Percentiles rank a stretch among this genome's conserved stretches.
phyloP scores from a whole-genome alignment of 208 protist species.

The Herpetomonas samuelpessoai region DNA sequence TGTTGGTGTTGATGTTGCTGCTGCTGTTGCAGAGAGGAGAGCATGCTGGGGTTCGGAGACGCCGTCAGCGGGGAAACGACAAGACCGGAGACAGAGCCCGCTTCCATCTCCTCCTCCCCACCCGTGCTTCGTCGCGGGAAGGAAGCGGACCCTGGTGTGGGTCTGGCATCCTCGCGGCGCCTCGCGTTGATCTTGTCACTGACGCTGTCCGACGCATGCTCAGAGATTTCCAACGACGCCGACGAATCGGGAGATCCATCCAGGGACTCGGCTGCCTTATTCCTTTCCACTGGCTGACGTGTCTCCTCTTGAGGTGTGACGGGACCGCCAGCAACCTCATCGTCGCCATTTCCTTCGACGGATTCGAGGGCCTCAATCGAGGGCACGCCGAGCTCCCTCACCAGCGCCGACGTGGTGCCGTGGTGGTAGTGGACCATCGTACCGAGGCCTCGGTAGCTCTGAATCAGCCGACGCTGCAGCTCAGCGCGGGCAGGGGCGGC shows the following conservation, averaged over 20 bases:
- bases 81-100: neutral
- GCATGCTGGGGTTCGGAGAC: neutral
- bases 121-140: too few species aligned
- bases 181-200: too few species aligned
- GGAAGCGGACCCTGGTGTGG: too few species aligned
- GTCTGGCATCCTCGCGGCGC: too few species aligned
- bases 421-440: constrained; percentile 78
- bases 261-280: too few species aligned
- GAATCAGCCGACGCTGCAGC: constrained; percentile 24
- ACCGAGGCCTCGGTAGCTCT: constrained; percentile 41
- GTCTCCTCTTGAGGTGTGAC: too few species aligned
- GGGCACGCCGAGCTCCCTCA: constrained; percentile 46
- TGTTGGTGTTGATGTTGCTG: neutral
- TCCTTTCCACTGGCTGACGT: too few species aligned
- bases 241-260: too few species aligned
- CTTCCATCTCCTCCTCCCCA: neutral
- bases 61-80: neutral
- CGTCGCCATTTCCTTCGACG: too few species aligned
- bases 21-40: neutral
- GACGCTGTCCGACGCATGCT: too few species aligned
- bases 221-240: too few species aligned
- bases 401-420: constrained; percentile 41
- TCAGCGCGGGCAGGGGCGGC: constrained; percentile 13
- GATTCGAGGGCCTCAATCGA: constrained; percentile 33
- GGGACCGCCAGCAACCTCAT: too few species aligned